Base-by-base conservation (phyloP, 257 asterid genomes). In the Striga asiatica region DNA sequence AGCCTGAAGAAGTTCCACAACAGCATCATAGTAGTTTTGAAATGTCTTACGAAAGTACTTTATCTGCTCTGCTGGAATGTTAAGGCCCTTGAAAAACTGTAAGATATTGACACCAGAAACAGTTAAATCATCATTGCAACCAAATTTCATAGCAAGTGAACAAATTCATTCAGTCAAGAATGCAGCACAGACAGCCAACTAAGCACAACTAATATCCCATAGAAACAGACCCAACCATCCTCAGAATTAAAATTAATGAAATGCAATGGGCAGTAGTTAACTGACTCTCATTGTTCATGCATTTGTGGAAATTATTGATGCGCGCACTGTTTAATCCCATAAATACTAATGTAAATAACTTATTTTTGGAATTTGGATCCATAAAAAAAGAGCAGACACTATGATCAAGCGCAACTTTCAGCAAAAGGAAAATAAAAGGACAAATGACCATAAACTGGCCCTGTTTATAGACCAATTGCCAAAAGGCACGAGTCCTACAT, bases 11-110 rank as follows among this genome's bases (percentile, higher is more conserved):
- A 82, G 81, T 71, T 88, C 95, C 69, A 83, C 81, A 39, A 71
- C 76, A 69, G 95, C 79, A 59, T 84, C 95, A 71, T 92, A 81
- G 80, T 84, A 92, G 16, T 79, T 71, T 57, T 81, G 97, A 70
- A 77, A 75, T 20, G 91, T 86, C 83, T 88, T 92, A 68, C 83
- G 80, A 22, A 88, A 79, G 67, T 66, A 47, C 66, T 80, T 92
- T 65, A 81, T 88, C 70, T 84, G 94, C 48, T 92, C 99, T 55
- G 74, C 77, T 16, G 94, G 79, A 63, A 84, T 68, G 74, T 75
- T 92, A 23, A 92, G 95, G 68, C 83, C 81, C 83, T 82, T 85
- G 74, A 76, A 73, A 69, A 88, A 78, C 99, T 92, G 95, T 32
- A 58, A 52, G 56, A 38, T 18, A 49, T 18, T n/a, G 58, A 49